A percentile compares a stretch with the other conserved stretches of the same genome.
Evolutionary conservation across 768 basidiomycete species (phyloP).

Genomic region (Daedaleopsis sinensis): DNA sequence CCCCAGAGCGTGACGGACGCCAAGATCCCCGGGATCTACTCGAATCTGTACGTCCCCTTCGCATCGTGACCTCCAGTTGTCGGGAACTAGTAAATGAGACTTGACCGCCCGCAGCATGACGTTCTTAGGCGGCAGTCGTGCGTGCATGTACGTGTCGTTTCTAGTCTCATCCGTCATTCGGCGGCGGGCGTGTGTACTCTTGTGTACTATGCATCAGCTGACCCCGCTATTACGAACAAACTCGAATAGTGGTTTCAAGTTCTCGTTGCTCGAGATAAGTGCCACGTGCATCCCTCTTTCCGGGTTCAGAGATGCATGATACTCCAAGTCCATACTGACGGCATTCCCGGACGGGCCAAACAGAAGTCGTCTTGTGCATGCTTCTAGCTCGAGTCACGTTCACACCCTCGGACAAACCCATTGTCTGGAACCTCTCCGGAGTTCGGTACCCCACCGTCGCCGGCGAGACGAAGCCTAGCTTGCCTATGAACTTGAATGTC

Average conservation of each 20-base stretch:
- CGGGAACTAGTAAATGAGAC: no score
- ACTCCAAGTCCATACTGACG: no score
- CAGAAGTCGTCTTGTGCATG: conserved; percentile 12
- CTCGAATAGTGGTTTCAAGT: conserved; percentile 28
- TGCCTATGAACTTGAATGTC: no score
- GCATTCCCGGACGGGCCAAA: no score
- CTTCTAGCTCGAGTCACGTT: conserved; percentile 10
- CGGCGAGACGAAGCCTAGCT: no score
- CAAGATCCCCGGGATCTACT: conserved; percentile 20
- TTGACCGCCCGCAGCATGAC: conserved; percentile 34
- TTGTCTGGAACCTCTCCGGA: conserved; percentile 9
- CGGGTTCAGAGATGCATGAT: no score
- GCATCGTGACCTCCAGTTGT: background rate
- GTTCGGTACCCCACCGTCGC: conserved; percentile 10
- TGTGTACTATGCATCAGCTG: no score
- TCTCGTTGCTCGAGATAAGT: conserved; percentile 25
- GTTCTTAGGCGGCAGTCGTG: conserved; percentile 29
- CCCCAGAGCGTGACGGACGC: conserved; percentile 13
- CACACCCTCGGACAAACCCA: conserved; percentile 3
- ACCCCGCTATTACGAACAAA: no score
- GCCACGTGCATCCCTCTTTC: no score
- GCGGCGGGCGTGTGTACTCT: no score
- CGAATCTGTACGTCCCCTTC: conserved; percentile 15
- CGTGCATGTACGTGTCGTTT: conserved; percentile 28
- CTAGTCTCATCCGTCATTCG: background rate